Base-by-base conservation (phyloP, 768 basidiomycete genomes). In the Lactifluus echinatus region DNA sequence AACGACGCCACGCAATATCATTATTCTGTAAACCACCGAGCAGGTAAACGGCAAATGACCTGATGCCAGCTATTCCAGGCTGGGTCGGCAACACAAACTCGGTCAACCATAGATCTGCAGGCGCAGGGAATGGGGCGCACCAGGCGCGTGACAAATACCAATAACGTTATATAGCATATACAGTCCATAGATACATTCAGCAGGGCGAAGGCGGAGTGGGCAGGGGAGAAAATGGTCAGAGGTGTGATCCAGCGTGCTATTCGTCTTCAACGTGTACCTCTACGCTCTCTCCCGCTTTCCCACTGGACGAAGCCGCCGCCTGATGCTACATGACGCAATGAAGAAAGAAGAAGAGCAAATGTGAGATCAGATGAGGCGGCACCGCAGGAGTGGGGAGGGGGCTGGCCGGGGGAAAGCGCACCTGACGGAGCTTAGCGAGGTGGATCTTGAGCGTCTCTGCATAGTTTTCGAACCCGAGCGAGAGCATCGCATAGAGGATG, bases 381-480 rank as follows among this genome's bases (percentile, higher is more conserved):
- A 21, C 14, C 19, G 29, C 39, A 17, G 31, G 10, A n/a, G 28
- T 2, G 17, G 24, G 11, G 1, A 23, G 8, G 33, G n/a, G 33
- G 28, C 10, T 0, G 34, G 17, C 8, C 2, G 3, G 23, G 21
- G 8, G 19, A 8, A 24, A 23, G 60, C 72, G 57, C 53, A 88
- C 89, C 80, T 89, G 84, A 63, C 93, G 75, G 65, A 93, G 77
- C 72, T 95, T 95, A 4, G 93, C 84, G 44, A 98, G 73, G 72
- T 96, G 92, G 50, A 97, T 90, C 73, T 89, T 92, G 55, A 96
- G 74, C 34, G 89, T 88, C 74, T 93, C 90, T 47, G 87, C 87
- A 66, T 97, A 96, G 66, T 95, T 89, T 64, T 96, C 94, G 65
- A 96, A 96, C 23, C 95, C 95, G 21, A 98, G 79, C 36, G 85